Percentiles rank a stretch among this genome's conserved stretches.
These are phyloP conservation scores for Penicillium psychrofluorescens DNA, from an alignment of 495 filamentous ascomycete genomes.

Conservation along the genomic window DNA sequence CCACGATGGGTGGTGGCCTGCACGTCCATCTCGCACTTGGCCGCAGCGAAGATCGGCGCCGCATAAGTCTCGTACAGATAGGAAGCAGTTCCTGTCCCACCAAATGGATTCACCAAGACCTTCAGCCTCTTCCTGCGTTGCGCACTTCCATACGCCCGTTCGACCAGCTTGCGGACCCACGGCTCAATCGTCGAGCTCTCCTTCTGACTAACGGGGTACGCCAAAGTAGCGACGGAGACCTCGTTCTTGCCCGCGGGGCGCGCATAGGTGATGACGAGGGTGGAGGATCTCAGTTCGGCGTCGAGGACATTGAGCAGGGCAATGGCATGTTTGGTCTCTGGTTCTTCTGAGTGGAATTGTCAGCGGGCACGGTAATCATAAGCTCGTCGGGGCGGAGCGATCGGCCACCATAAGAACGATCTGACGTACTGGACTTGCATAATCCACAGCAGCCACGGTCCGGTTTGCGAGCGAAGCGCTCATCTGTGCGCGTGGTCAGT, in stretches of 20 bases:
- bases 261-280: conserved; percentile 74
- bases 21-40: conserved; percentile 68
- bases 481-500: conserved; percentile 10
- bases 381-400: too few relatives aligned
- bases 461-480: conserved; percentile 24
- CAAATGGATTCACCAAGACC: conserved; percentile 85
- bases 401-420: not conserved
- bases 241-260: conserved; percentile 44
- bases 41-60: conserved; percentile 77
- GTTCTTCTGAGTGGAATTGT: conserved; percentile 4
- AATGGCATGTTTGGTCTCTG: conserved; percentile 45
- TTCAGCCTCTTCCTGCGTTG: conserved; percentile 69
- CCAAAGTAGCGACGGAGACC: conserved; percentile 50
- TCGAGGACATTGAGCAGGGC: conserved; percentile 82
- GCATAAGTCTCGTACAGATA: conserved; percentile 69
- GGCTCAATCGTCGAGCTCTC: conserved; percentile 39
- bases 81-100: conserved; percentile 71
- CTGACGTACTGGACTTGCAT: conserved; percentile 26
- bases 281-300: conserved; percentile 54
- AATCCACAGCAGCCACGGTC: conserved; percentile 32
- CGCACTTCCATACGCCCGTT: conserved; percentile 64
- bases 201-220: conserved; percentile 51
- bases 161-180: conserved; percentile 60
- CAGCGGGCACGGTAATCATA: too few relatives aligned
- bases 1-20: conserved; percentile 64